phyloP scores from a whole-genome alignment of 768 basidiomycete genomes.

The Boletus speciosus region DNA sequence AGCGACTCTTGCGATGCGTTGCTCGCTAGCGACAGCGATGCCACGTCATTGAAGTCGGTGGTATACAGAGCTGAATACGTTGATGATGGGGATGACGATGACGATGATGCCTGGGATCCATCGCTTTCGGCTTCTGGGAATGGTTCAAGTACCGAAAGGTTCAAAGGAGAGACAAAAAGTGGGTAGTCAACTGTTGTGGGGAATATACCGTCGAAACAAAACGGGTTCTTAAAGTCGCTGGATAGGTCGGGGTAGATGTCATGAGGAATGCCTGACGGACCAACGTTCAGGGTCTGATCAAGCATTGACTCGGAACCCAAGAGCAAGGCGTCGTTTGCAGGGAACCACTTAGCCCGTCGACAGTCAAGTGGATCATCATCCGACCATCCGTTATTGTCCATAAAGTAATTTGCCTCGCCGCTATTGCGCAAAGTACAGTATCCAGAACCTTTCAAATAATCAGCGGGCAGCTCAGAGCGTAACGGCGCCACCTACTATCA shows the following conservation, averaged over 20 bases:
- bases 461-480: background rate
- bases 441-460: constrained; percentile 13
- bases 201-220: constrained; percentile 5
- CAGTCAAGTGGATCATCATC: constrained; percentile 2
- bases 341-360: constrained; percentile 2
- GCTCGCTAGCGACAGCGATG: constrained; percentile 4
- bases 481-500: constrained; percentile 14
- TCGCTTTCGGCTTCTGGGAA: constrained; percentile 17
- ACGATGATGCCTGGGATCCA: constrained; percentile 16
- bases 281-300: constrained; percentile 1
- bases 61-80: constrained; percentile 17
- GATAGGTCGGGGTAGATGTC: constrained; percentile 3
- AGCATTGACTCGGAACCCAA: background rate
- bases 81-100: constrained; percentile 28
- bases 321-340: constrained; percentile 1
- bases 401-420: background rate
- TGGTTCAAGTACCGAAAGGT: constrained; percentile 8
- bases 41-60: constrained; percentile 3
- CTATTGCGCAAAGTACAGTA: background rate
- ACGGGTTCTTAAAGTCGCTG: background rate
- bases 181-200: constrained; percentile 5
- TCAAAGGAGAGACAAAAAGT: constrained; percentile 7
- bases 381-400: constrained; percentile 3
- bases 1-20: constrained; percentile 11
- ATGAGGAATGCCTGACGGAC: background rate